Evolutionary conservation across 768 basidiomycete species (phyloP).

Genomic region (Exsudoporus frostii): DNA sequence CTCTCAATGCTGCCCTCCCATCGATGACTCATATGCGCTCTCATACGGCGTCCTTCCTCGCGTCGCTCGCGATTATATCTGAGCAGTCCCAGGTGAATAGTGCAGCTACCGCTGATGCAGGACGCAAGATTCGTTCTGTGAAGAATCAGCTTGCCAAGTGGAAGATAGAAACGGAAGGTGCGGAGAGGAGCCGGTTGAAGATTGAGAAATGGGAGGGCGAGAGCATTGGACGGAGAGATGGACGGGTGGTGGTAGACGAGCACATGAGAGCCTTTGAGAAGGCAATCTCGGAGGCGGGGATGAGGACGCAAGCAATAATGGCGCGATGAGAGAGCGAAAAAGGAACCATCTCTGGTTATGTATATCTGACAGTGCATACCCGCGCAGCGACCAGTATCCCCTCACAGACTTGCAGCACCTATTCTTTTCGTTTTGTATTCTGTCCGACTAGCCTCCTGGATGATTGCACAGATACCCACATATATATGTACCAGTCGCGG

Average conservation of each 20-base stretch:
- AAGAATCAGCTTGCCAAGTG: constrained; percentile 81
- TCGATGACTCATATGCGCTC: constrained; percentile 71
- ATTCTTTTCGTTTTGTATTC: constrained; percentile 23
- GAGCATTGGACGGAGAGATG: constrained; percentile 45
- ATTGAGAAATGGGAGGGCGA: constrained; percentile 82
- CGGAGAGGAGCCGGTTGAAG: constrained; percentile 69
- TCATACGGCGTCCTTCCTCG: constrained; percentile 69
- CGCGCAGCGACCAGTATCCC: constrained; percentile 6
- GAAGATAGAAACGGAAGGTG: constrained; percentile 81
- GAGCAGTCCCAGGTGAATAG: constrained; percentile 89
- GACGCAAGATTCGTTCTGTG: constrained; percentile 79
- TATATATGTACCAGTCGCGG: neutral
- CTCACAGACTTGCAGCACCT: constrained; percentile 10
- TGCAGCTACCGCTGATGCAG: constrained; percentile 80
- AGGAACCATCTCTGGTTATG: neutral
- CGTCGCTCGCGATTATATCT: constrained; percentile 72
- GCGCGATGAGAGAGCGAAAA: constrained; percentile 46
- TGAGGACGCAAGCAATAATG: constrained; percentile 81
- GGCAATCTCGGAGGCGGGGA: constrained; percentile 67
- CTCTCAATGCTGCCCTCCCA: constrained; percentile 41
- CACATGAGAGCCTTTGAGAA: constrained; percentile 73
- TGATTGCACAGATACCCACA: neutral
- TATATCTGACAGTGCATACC: constrained; percentile 4
- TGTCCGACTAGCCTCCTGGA: neutral
- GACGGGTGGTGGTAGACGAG: constrained; percentile 70